Percentiles rank a stretch among this genome's conserved stretches.
Conservation (phyloP, 2,329 filamentous ascomycete genomes). For the Calonectria fujianensis region DNA sequence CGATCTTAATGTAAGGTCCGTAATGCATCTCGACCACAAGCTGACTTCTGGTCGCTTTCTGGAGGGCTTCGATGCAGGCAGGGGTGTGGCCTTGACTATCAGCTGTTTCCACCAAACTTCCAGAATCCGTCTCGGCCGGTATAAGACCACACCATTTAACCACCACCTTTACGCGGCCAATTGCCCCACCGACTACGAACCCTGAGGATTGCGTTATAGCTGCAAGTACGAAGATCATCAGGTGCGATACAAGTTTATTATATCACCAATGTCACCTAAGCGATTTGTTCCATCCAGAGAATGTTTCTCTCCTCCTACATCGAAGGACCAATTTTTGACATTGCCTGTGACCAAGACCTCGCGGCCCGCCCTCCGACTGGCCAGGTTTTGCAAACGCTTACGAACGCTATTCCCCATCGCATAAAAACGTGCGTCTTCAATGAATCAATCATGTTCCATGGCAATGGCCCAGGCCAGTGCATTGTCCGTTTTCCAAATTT, state of each 20-base stretch:
- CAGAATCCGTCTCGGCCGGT: slow-evolving; percentile 52
- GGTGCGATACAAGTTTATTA: background rate
- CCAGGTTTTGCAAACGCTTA: background rate
- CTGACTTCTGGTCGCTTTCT: slow-evolving; percentile 48
- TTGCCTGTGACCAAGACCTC: background rate
- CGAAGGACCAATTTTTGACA: background rate
- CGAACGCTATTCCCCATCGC: slow-evolving; percentile 18
- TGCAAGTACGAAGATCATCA: background rate
- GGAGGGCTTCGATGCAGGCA: slow-evolving; percentile 52
- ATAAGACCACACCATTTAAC: slow-evolving; percentile 36
- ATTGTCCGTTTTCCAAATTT: background rate
- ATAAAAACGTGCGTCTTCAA: slow-evolving; percentile 32
- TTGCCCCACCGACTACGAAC: slow-evolving; percentile 26
- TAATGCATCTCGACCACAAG: slow-evolving; percentile 33
- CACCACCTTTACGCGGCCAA: slow-evolving; percentile 21
- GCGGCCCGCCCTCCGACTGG: slow-evolving; percentile 7
- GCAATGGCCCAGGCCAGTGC: background rate
- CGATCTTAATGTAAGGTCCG: slow-evolving; percentile 45
- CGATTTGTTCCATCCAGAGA: background rate
- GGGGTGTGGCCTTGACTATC: slow-evolving; percentile 42
- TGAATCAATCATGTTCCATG: slow-evolving; percentile 23
- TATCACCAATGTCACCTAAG: background rate
- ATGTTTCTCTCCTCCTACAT: background rate
- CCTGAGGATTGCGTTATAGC: slow-evolving; percentile 2
- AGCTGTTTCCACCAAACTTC: slow-evolving; percentile 47